Conservation (phyloP, 2,329 filamentous ascomycete species). For the Leptosphaerulina australis region DNA sequence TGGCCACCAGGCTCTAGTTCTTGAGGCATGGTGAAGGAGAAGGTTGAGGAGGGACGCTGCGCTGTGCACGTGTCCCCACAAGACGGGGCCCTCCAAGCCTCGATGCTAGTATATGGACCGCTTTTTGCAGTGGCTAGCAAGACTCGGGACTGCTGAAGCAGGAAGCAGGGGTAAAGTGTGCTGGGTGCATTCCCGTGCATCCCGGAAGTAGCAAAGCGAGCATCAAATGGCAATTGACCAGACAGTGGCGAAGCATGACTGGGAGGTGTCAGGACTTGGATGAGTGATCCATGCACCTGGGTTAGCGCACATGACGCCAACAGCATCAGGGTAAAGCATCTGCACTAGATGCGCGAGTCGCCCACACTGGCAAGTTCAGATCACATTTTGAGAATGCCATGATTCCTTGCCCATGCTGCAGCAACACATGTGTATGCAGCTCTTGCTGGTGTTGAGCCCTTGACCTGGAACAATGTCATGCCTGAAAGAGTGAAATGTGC, state of each 20-base stretch:
- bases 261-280: too few species aligned
- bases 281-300: background rate
- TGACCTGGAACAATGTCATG: background rate
- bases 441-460: background rate
- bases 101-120: background rate
- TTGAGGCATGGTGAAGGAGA: background rate
- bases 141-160: background rate
- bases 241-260: background rate
- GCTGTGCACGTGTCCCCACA: background rate
- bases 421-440: background rate
- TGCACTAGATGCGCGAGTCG: background rate
- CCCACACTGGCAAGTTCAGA: background rate
- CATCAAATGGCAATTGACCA: background rate
- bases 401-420: background rate
- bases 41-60: background rate
- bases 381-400: background rate
- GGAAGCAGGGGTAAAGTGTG: background rate
- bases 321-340: background rate
- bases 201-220: background rate
- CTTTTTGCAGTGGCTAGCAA: background rate
- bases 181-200: background rate
- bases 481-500: background rate
- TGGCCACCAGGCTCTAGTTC: too few species aligned
- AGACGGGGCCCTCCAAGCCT: background rate
- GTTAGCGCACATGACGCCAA: background rate